Evolutionary conservation across 768 basidiomycete genomes (phyloP).

Genomic region (Phaeotremella fagi): DNA sequence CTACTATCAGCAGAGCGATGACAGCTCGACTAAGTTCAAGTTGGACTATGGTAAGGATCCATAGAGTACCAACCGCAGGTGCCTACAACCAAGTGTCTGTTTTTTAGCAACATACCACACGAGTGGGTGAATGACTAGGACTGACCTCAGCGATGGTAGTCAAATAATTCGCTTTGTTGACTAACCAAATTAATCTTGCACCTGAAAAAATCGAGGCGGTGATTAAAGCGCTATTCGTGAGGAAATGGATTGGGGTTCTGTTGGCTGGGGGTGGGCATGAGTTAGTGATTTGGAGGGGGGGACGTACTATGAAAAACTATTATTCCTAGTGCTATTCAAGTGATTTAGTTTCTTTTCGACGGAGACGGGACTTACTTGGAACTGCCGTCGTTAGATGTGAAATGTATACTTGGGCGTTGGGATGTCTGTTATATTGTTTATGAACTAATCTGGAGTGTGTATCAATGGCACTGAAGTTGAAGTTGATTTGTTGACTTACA

Average conservation of each 20-base stretch:
- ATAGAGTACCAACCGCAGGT: constrained; percentile 44
- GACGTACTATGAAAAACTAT: constrained; percentile 41
- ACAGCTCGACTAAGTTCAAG: constrained; percentile 37
- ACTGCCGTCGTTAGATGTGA: constrained; percentile 34
- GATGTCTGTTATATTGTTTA: constrained; percentile 40
- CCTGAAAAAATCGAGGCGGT: constrained; percentile 33
- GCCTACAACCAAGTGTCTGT: constrained; percentile 22
- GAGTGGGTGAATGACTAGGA: background rate
- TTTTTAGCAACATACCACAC: background rate
- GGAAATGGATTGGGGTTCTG: constrained; percentile 28
- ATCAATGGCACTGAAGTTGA: background rate
- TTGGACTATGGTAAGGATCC: constrained; percentile 46
- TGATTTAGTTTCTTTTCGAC: background rate
- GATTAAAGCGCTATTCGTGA: constrained; percentile 34
- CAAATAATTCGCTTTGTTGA: constrained; percentile 42
- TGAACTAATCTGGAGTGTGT: constrained; percentile 29
- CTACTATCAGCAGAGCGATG: constrained; percentile 25
- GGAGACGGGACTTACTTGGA: constrained; percentile 34
- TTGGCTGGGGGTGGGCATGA: constrained; percentile 17
- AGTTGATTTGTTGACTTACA: constrained; percentile 23
- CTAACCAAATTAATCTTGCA: constrained; percentile 41
- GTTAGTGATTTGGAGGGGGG: background rate
- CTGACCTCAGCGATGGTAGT: constrained; percentile 40
- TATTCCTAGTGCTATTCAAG: constrained; percentile 27
- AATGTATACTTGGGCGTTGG: constrained; percentile 14